These are phyloP conservation scores for Fagus sylvatica DNA, from an alignment of 306 rosid species.

Conservation along the genomic window DNA sequence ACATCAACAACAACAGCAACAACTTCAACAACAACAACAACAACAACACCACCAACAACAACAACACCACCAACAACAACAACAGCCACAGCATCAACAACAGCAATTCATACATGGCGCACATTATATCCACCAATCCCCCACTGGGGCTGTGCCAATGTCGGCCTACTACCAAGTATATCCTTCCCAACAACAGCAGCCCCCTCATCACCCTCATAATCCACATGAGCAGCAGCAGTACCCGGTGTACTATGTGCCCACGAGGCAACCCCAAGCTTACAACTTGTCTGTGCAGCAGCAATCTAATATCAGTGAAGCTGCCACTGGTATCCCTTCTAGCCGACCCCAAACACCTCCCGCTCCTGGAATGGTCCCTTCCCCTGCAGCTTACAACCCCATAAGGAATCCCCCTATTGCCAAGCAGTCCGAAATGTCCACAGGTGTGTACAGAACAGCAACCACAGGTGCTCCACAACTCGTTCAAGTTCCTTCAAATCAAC, in stretches of 20 bases:
- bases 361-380: slow-evolving; percentile 49
- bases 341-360: slow-evolving; percentile 61
- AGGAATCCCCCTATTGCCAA: slow-evolving; percentile 64
- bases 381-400: slow-evolving; percentile 55
- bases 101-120: slow-evolving; percentile 70
- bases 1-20: slow-evolving; percentile 38
- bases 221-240: slow-evolving; percentile 78
- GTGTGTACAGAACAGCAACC: slow-evolving; percentile 65
- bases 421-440: slow-evolving; percentile 57
- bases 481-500: slow-evolving; percentile 78
- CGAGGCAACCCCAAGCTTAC: slow-evolving; percentile 78
- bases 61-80: slow-evolving; percentile 36
- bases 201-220: slow-evolving; percentile 53
- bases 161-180: slow-evolving; percentile 79
- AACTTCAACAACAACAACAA: slow-evolving; percentile 37
- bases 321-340: slow-evolving; percentile 44
- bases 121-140: slow-evolving; percentile 73
- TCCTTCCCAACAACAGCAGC: slow-evolving; percentile 73
- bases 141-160: slow-evolving; percentile 50
- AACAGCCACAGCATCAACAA: slow-evolving; percentile 27
- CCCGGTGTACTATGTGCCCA: slow-evolving; percentile 69
- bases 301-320: slow-evolving; percentile 57
- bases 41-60: slow-evolving; percentile 21
- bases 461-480: slow-evolving; percentile 62
- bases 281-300: slow-evolving; percentile 71